These are phyloP conservation scores for Isabelozyma heimii DNA, from an alignment of 805 yeast species.

Conservation along the genomic window DNA sequence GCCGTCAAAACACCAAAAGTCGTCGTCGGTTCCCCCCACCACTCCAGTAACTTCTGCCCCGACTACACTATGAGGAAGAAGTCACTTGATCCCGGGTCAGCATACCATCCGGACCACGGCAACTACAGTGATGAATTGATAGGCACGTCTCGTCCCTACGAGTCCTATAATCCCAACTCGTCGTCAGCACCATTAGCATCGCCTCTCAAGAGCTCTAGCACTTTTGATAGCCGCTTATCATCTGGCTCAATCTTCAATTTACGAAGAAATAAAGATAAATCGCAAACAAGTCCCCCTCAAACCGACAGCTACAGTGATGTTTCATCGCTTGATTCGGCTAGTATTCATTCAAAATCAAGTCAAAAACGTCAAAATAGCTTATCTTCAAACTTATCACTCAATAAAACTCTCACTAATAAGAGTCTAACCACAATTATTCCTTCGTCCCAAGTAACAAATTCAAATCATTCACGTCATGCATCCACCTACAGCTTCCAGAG, in stretches of 20 bases:
- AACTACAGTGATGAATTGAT: slow-evolving; percentile 15
- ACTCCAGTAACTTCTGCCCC: too few species aligned
- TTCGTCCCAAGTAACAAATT: slow-evolving; percentile 24
- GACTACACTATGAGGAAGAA: slow-evolving; percentile 18
- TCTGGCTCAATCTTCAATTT: slow-evolving; percentile 37
- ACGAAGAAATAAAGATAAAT: slow-evolving; percentile 22
- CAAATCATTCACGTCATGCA: slow-evolving; percentile 39
- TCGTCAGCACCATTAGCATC: slow-evolving; percentile 3
- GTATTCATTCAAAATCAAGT: slow-evolving; percentile 12
- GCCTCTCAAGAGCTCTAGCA: slow-evolving; percentile 1
- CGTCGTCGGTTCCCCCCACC: too few species aligned
- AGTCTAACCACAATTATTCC: slow-evolving; percentile 21
- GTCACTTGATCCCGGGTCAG: slow-evolving; percentile 11
- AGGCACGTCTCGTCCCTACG: slow-evolving; percentile 26
- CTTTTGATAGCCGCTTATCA: slow-evolving; percentile 17
- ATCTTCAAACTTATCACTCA: slow-evolving; percentile 8
- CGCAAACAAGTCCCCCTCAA: slow-evolving; percentile 3
- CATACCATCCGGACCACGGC: not conserved
- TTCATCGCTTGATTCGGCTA: slow-evolving; percentile 31
- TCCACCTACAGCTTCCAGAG: slow-evolving; percentile 35
- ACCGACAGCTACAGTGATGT: slow-evolving; percentile 20
- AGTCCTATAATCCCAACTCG: slow-evolving; percentile 8
- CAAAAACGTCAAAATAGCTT: slow-evolving; percentile 8
- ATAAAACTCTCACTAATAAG: slow-evolving; percentile 10
- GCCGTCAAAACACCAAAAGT: too few species aligned